These are phyloP conservation scores for Petunia hybrid DNA, from an alignment of 305 asterid species.

Conservation along the genomic window DNA sequence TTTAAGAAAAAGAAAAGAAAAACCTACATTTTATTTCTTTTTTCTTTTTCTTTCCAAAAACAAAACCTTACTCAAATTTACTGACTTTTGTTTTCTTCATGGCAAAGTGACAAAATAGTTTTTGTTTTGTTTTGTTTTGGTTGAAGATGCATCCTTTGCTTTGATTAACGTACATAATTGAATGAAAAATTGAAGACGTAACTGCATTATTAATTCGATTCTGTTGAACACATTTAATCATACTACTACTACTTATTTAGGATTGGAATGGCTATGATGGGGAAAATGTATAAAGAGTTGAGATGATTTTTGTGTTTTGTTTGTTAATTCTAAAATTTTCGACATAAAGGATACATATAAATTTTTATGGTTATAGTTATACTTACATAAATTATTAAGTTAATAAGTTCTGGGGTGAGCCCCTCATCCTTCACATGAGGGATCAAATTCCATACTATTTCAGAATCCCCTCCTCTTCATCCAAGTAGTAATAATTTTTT, in stretches of 20 bases:
- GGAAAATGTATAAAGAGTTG: background rate
- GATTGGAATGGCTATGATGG: background rate
- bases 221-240: background rate
- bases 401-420: too few relatives aligned
- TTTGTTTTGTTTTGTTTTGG: background rate
- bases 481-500: too few relatives aligned
- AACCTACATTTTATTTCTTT: background rate
- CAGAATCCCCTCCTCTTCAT: too few relatives aligned
- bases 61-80: background rate
- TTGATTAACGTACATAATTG: background rate
- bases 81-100: background rate
- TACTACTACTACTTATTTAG: too few relatives aligned
- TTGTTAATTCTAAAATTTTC: background rate
- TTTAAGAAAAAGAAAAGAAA: background rate
- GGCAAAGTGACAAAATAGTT: background rate
- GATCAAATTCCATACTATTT: too few relatives aligned
- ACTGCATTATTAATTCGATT: background rate
- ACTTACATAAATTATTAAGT: too few relatives aligned
- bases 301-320: too few relatives aligned
- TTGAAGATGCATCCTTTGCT: background rate
- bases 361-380: too few relatives aligned
- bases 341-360: background rate
- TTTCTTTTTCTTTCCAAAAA: background rate
- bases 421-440: too few relatives aligned
- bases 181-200: conserved; percentile 14